These are phyloP conservation scores for Malbranchea cinnamomea DNA, from an alignment of 2,329 filamentous ascomycete genomes.

Conservation along the genomic window DNA sequence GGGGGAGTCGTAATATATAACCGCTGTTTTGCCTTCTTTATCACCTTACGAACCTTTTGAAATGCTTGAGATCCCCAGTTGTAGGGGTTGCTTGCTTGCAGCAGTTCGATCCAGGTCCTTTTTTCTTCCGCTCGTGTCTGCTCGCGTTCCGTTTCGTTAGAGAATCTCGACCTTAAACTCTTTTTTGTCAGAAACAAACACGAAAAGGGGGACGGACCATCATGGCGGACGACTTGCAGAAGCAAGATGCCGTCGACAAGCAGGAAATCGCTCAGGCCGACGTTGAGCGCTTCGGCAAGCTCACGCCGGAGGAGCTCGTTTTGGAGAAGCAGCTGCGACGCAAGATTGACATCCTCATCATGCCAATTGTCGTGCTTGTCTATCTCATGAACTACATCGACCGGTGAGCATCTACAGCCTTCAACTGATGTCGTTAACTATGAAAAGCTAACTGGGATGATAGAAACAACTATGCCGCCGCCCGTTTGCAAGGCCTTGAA, in stretches of 20 bases:
- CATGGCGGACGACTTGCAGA: too few species aligned
- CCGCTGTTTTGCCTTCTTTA: too few species aligned
- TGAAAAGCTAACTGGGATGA: slow-evolving; percentile 2
- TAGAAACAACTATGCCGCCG: slow-evolving; percentile 34
- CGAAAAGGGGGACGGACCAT: too few species aligned
- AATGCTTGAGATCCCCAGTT: too few species aligned
- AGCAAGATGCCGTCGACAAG: neutral
- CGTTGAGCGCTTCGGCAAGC: slow-evolving; percentile 2
- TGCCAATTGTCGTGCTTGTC: slow-evolving; percentile 27
- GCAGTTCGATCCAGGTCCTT: too few species aligned
- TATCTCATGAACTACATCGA: slow-evolving; percentile 34
- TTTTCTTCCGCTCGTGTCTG: too few species aligned
- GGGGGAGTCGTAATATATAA: too few species aligned
- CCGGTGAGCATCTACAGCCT: slow-evolving; percentile 18
- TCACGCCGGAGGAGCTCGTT: slow-evolving; percentile 17
- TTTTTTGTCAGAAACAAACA: too few species aligned
- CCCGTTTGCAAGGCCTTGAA: slow-evolving; percentile 29
- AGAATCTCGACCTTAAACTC: too few species aligned
- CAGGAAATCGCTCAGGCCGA: neutral
- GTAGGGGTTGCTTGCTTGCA: too few species aligned
- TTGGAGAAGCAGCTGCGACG: slow-evolving; percentile 24
- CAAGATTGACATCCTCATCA: slow-evolving; percentile 24
- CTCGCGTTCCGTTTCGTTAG: too few species aligned
- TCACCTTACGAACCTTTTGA: too few species aligned
- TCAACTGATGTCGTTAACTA: neutral